Percentiles rank a stretch among this genome's conserved stretches.
These are phyloP conservation scores for Aaosphaeria arxii DNA, from an alignment of 2,329 filamentous ascomycete species.

Conservation along the genomic window DNA sequence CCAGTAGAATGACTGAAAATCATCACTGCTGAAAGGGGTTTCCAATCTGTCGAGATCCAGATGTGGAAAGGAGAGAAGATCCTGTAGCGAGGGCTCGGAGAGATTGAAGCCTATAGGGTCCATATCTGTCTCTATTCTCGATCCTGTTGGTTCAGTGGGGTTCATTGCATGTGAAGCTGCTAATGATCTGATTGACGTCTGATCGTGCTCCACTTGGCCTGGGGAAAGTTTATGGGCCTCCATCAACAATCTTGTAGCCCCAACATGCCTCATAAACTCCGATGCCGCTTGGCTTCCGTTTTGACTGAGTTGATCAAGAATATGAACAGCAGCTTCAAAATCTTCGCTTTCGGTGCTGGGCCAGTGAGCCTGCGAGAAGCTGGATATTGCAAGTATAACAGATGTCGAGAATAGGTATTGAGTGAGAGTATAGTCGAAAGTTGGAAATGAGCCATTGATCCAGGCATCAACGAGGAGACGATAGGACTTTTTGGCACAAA, in stretches of 20 bases:
- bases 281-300: not conserved
- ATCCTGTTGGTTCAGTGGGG: not conserved
- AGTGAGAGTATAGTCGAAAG: constrained; percentile 47
- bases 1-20: not conserved
- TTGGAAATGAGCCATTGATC: constrained; percentile 48
- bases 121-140: not conserved
- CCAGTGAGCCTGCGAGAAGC: constrained; percentile 27
- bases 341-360: constrained; percentile 1
- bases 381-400: constrained; percentile 46
- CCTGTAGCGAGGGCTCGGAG: not conserved
- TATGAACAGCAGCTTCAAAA: not conserved
- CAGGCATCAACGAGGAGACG: constrained; percentile 44
- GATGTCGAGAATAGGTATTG: constrained; percentile 49
- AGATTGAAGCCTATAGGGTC: not conserved
- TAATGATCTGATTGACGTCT: no score
- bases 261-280: not conserved
- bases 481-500: constrained; percentile 45
- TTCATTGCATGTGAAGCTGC: not conserved
- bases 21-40: not conserved
- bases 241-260: not conserved
- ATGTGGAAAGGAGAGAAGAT: not conserved
- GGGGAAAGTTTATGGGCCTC: no score
- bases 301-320: not conserved
- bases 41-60: not conserved
- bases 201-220: no score